Conservation (phyloP, 2,329 filamentous ascomycete species). For the Didymella lethalis region DNA sequence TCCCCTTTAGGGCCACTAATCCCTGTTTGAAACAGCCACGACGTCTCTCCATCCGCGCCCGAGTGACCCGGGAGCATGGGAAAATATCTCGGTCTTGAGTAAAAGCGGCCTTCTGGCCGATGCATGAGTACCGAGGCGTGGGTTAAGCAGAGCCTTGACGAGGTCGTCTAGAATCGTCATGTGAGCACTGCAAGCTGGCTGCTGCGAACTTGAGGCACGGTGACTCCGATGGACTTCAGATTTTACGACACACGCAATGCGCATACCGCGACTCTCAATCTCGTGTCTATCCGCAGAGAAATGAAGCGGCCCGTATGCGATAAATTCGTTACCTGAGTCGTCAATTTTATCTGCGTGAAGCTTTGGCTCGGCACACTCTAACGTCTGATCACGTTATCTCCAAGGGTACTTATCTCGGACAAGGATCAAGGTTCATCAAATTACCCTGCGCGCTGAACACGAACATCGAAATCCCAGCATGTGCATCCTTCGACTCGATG, state of each 20-base stretch:
- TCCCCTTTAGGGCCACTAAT: slow-evolving; percentile 1
- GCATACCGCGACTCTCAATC: not conserved
- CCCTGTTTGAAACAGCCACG: slow-evolving; percentile 21
- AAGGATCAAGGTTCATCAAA: slow-evolving; percentile 4
- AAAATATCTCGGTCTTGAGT: slow-evolving; percentile 17
- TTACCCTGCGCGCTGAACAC: not conserved
- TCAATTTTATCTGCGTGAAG: not conserved
- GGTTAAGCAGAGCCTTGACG: slow-evolving; percentile 13
- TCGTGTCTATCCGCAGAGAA: not conserved
- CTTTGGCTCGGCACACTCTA: slow-evolving; percentile 4
- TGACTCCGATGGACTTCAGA: not conserved
- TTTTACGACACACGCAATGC: not conserved
- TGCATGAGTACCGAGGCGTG: slow-evolving; percentile 28
- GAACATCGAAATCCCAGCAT: slow-evolving; percentile 1
- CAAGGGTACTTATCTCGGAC: not conserved
- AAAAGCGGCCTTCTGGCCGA: slow-evolving; percentile 25
- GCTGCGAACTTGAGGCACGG: slow-evolving; percentile 12
- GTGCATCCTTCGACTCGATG: not conserved
- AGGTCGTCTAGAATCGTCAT: slow-evolving; percentile 16
- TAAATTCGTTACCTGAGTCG: slow-evolving; percentile 1
- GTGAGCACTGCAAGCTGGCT: slow-evolving; percentile 12
- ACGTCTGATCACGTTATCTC: slow-evolving; percentile 2
- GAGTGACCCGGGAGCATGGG: slow-evolving; percentile 25
- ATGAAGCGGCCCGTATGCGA: slow-evolving; percentile 6
- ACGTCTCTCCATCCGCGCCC: slow-evolving; percentile 4